phyloP scores from a whole-genome alignment of 371 early-diverging fungal species.

The Syncephalastrum monosporum region DNA sequence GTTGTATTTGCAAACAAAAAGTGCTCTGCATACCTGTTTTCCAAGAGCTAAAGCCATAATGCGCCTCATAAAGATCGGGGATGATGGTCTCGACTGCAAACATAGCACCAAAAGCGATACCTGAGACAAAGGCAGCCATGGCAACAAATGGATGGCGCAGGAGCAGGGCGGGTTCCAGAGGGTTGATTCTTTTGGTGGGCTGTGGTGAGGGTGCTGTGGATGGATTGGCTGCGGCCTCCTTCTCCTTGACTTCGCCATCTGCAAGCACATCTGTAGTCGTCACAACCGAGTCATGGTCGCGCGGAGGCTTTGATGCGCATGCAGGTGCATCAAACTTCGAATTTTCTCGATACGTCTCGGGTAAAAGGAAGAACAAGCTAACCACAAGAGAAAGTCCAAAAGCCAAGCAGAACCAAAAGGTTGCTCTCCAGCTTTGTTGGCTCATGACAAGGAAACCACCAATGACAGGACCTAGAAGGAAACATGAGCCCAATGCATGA shows the following conservation, averaged over 20 bases:
- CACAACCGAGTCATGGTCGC: not conserved
- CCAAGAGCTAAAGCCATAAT: constrained; percentile 38
- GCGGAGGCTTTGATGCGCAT: not conserved
- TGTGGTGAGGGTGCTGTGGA: not conserved
- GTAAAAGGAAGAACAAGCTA: constrained; percentile 49
- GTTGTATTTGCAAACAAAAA: not conserved
- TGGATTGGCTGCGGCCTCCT: not conserved
- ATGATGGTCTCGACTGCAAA: constrained; percentile 42
- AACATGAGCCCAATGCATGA: not conserved
- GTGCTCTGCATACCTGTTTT: constrained; percentile 17
- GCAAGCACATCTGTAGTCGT: not conserved
- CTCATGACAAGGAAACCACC: constrained; percentile 38
- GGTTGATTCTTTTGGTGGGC: constrained; percentile 13
- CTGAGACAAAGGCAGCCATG: constrained; percentile 39
- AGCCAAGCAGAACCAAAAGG: constrained; percentile 61
- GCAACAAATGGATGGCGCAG: constrained; percentile 48
- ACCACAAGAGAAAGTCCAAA: constrained; percentile 47
- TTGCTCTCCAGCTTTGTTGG: constrained; percentile 53
- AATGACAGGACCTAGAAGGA: constrained; percentile 26
- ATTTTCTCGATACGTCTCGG: constrained; percentile 61
- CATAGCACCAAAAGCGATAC: constrained; percentile 50
- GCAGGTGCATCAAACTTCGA: constrained; percentile 11
- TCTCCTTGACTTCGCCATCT: not conserved
- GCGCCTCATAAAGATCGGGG: constrained; percentile 22
- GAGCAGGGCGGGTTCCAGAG: constrained; percentile 25